Evolutionary conservation across 371 early-diverging fungal species (phyloP).

Genomic region (Rhizopus microsporus): DNA sequence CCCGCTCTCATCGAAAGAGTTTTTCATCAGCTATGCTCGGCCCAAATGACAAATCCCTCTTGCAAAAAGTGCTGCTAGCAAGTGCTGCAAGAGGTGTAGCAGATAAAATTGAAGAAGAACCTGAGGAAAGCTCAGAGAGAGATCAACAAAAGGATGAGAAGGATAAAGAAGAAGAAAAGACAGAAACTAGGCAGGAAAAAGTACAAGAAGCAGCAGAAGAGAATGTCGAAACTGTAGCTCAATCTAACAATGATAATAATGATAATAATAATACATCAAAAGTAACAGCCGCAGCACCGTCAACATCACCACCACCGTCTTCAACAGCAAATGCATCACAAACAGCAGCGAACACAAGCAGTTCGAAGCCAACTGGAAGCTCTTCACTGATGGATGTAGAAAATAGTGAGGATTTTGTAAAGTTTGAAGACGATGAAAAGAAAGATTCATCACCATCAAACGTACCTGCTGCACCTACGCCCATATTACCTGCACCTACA

Average conservation of each 20-base stretch:
- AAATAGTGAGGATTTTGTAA: constrained; percentile 46
- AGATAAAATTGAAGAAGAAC: constrained; percentile 22
- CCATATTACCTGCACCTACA: constrained; percentile 7
- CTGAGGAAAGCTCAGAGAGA: neutral
- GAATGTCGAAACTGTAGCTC: neutral
- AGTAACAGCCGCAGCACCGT: neutral
- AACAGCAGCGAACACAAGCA: neutral
- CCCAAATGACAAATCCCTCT: constrained; percentile 29
- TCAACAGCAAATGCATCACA: neutral
- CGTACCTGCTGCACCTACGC: constrained; percentile 14
- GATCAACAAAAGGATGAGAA: constrained; percentile 2
- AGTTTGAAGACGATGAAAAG: constrained; percentile 52
- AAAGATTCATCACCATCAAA: constrained; percentile 12
- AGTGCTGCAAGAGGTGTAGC: constrained; percentile 34
- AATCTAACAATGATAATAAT: neutral
- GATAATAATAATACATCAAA: neutral
- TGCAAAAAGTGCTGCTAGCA: constrained; percentile 41
- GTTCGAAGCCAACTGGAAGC: constrained; percentile 1
- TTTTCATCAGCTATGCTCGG: constrained; percentile 24
- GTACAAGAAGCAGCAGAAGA: neutral
- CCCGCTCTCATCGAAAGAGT: constrained; percentile 21
- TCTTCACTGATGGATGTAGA: constrained; percentile 19
- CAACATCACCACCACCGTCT: neutral
- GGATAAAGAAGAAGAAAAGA: constrained; percentile 2
- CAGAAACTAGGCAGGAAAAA: neutral